These are phyloP conservation scores for Gynostemma pentaphyllum DNA, from an alignment of 306 rosid genomes.

Conservation along the genomic window DNA sequence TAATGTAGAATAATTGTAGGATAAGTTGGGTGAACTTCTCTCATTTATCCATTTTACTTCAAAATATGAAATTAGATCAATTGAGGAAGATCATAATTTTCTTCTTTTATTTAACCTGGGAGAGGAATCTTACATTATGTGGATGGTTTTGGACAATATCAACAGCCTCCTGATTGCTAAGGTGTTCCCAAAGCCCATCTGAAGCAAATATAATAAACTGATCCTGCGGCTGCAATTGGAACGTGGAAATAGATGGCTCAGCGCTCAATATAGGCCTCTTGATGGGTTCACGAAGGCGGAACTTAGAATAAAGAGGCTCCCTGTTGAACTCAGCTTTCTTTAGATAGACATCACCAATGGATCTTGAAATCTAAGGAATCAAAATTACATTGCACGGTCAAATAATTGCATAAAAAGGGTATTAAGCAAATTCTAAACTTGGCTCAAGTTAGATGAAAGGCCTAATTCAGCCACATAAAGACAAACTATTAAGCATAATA, in stretches of 20 bases:
- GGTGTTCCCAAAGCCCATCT: slow-evolving; percentile 66
- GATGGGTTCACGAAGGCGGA: slow-evolving; percentile 40
- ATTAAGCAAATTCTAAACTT: too few relatives aligned
- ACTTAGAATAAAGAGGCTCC: slow-evolving; percentile 47
- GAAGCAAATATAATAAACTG: slow-evolving; percentile 55
- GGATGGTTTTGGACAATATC: slow-evolving; percentile 49
- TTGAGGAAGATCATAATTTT: not conserved
- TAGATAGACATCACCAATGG: slow-evolving; percentile 52
- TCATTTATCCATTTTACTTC: not conserved
- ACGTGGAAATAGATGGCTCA: slow-evolving; percentile 41
- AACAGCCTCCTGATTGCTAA: slow-evolving; percentile 60
- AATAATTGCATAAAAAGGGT: not conserved
- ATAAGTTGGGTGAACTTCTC: not conserved
- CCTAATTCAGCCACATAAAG: not conserved
- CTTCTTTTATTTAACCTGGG: not conserved
- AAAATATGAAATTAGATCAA: not conserved
- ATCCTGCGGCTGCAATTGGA: slow-evolving; percentile 44
- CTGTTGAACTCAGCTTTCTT: slow-evolving; percentile 55
- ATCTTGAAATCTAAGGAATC: slow-evolving; percentile 36
- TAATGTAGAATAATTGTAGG: not conserved
- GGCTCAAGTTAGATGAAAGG: not conserved
- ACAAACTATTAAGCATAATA: not conserved
- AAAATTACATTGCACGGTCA: not conserved
- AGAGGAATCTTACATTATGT: slow-evolving; percentile 31
- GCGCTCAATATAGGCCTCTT: slow-evolving; percentile 43